Percentiles rank a stretch among this genome's conserved stretches.
Conservation (phyloP, 345 rosid species). For the Pistacia vera region DNA sequence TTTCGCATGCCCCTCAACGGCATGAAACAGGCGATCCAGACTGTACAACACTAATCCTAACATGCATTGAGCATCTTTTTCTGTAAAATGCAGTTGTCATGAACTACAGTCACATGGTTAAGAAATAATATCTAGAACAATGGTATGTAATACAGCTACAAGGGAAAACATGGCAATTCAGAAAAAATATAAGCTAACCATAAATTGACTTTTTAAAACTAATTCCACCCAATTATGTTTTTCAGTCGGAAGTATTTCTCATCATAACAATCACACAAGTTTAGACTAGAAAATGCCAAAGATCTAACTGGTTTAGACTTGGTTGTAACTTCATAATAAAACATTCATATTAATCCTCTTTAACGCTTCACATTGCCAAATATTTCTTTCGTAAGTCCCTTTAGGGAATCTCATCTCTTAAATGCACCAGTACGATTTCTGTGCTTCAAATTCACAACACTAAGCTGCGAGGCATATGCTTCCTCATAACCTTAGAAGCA, state of each 20-base stretch:
- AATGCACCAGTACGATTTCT: background rate
- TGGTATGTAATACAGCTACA: background rate
- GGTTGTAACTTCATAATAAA: background rate
- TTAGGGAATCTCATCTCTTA: background rate
- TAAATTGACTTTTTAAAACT: background rate
- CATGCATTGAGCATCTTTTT: conserved; percentile 70
- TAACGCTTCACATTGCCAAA: background rate
- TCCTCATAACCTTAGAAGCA: too few species aligned
- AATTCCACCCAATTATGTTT: too few species aligned
- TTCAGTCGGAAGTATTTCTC: too few species aligned
- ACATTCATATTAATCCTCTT: background rate
- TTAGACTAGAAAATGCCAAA: background rate
- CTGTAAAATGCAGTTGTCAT: conserved; percentile 37
- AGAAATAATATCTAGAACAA: background rate
- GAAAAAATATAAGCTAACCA: background rate
- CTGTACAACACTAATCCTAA: conserved; percentile 74
- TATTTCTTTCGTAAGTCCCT: background rate
- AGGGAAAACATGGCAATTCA: background rate
- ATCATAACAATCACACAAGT: too few species aligned
- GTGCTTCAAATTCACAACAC: background rate
- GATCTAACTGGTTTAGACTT: background rate
- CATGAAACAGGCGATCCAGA: conserved; percentile 68
- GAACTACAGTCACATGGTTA: background rate
- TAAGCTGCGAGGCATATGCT: background rate
- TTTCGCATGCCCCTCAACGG: conserved; percentile 74